A percentile compares a stretch with the other conserved stretches of the same genome.
Evolutionary conservation across 202 grass and related monocot genomes (phyloP).

Genomic region (Schoenoplectus tabernaemontani): DNA sequence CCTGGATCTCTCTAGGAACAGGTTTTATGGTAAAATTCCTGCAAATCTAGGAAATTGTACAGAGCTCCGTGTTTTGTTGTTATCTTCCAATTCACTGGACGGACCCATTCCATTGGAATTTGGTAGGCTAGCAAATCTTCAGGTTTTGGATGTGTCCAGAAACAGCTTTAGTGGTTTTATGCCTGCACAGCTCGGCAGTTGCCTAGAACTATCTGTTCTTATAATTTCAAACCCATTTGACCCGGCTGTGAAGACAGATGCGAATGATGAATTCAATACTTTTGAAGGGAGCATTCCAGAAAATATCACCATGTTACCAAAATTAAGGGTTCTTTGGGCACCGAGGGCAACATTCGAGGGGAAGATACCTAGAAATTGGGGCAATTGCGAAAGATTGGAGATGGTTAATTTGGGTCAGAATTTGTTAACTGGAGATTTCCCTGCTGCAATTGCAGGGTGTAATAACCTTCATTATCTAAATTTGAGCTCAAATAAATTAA

Average conservation of each 20-base stretch:
- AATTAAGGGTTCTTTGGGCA: slow-evolving; percentile 64
- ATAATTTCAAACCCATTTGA: slow-evolving; percentile 52
- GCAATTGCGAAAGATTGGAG: slow-evolving; percentile 53
- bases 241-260: slow-evolving; percentile 15
- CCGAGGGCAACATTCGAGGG: slow-evolving; percentile 47
- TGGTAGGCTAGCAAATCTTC: slow-evolving; percentile 55
- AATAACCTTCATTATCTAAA: slow-evolving; percentile 76
- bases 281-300: slow-evolving; percentile 56
- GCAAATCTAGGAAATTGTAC: slow-evolving; percentile 45
- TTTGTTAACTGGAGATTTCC: slow-evolving; percentile 56
- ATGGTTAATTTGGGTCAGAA: slow-evolving; percentile 78
- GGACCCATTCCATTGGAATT: slow-evolving; percentile 61
- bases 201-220: slow-evolving; percentile 40
- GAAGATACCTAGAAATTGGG: slow-evolving; percentile 63
- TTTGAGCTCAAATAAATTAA: slow-evolving; percentile 68
- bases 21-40: slow-evolving; percentile 50
- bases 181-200: slow-evolving; percentile 61
- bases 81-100: slow-evolving; percentile 57
- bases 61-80: slow-evolving; percentile 38
- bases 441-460: slow-evolving; percentile 37
- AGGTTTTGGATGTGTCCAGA: slow-evolving; percentile 56
- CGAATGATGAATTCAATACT: slow-evolving; percentile 44
- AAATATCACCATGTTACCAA: slow-evolving; percentile 54
- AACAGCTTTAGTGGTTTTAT: slow-evolving; percentile 59
- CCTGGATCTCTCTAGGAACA: slow-evolving; percentile 75